Conservation (phyloP, 1,139 yeast species). For the Diutina pseudorugosa region DNA sequence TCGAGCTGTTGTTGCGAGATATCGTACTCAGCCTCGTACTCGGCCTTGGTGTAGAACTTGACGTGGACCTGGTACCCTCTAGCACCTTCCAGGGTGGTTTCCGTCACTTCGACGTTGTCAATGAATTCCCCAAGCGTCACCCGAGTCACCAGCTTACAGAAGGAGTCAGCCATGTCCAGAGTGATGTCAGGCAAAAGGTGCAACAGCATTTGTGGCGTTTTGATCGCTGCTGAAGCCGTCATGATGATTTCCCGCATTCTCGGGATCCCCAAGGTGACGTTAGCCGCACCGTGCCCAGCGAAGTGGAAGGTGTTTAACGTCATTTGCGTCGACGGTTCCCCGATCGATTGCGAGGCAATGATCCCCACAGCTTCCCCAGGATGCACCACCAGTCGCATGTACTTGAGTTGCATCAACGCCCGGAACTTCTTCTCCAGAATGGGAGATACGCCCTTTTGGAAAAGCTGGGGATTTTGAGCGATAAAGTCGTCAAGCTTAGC, state of each 20-base stretch:
- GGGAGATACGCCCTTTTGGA: constrained; percentile 40
- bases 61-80: constrained; percentile 69
- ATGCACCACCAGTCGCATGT: constrained; percentile 87
- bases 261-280: constrained; percentile 98
- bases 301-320: constrained; percentile 98
- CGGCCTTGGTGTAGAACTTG: constrained; percentile 63
- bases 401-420: constrained; percentile 95
- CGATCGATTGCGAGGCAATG: constrained; percentile 95
- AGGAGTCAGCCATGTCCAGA: constrained; percentile 82
- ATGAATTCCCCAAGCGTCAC: constrained; percentile 82
- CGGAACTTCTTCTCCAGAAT: constrained; percentile 80
- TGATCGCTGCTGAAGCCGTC: constrained; percentile 93
- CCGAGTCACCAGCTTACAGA: constrained; percentile 83
- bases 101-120: constrained; percentile 76
- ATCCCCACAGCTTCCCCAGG: constrained; percentile 99
- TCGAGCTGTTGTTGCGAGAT: constrained; percentile 73
- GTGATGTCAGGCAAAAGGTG: constrained; percentile 71
- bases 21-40: constrained; percentile 83
- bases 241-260: constrained; percentile 99
- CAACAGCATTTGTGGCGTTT: constrained; percentile 96
- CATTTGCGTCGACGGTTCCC: constrained; percentile 99
- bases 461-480: constrained; percentile 37
- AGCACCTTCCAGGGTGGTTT: constrained; percentile 55
- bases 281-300: constrained; percentile 99
- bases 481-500: constrained; percentile 65